Evolutionary conservation across 169 alveolate species (phyloP).

Genomic region (Cryptosporidium baileyi): DNA sequence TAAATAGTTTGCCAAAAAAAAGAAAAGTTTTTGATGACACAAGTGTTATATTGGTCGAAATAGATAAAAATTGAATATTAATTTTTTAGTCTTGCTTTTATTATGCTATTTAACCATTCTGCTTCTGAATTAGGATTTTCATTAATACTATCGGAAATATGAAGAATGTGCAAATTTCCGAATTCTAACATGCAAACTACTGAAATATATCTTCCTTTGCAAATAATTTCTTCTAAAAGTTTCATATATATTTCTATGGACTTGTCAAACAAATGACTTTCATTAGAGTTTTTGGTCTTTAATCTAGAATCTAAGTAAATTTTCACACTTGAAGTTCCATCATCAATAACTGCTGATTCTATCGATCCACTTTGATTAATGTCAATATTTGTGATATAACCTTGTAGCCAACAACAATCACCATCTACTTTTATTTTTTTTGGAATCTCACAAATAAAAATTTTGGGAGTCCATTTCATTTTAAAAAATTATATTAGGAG

Average conservation of each 20-base stretch:
- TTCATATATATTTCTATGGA: neutral
- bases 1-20: conserved; percentile 47
- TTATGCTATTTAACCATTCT: conserved; percentile 34
- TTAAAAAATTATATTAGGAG: neutral
- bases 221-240: neutral
- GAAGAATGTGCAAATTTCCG: neutral
- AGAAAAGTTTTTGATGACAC: conserved; percentile 68
- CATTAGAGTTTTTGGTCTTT: neutral
- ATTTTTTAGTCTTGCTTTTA: neutral
- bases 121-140: neutral
- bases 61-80: neutral
- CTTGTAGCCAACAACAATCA: conserved; percentile 57
- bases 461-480: conserved; percentile 42
- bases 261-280: neutral
- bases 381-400: conserved; percentile 1
- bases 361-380: neutral
- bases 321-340: conserved; percentile 21
- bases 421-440: conserved; percentile 9
- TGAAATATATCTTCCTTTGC: conserved; percentile 37
- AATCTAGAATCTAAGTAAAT: neutral
- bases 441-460: conserved; percentile 48
- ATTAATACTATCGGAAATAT: conserved; percentile 35
- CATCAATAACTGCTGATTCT: conserved; percentile 13
- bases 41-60: conserved; percentile 24
- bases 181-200: neutral